Percentiles rank a stretch among this genome's conserved stretches.
Conservation (phyloP, 257 asterid species). For the Solanum peruvianum region DNA sequence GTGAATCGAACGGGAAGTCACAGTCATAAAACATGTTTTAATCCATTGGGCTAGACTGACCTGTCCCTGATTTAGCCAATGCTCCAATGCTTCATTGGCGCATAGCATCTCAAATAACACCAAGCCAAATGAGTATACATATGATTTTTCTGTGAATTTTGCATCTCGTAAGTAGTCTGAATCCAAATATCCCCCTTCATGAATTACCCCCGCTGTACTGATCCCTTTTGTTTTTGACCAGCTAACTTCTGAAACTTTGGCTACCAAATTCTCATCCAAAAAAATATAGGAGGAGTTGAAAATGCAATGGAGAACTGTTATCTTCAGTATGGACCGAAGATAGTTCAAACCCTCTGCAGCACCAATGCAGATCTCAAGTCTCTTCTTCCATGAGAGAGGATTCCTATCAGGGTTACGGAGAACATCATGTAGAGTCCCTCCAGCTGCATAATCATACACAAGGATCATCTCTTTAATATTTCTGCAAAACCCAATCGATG, state of each 20-base stretch:
- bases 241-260: conserved; percentile 47
- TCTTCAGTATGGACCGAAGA: conserved; percentile 32
- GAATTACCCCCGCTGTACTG: conserved; percentile 2
- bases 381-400: conserved; percentile 54
- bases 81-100: conserved; percentile 30
- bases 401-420: conserved; percentile 37
- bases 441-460: conserved; percentile 33
- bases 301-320: conserved; percentile 37
- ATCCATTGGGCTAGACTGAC: conserved; percentile 52
- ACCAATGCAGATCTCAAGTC: conserved; percentile 60
- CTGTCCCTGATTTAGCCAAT: conserved; percentile 49
- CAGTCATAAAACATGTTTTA: conserved; percentile 31
- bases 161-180: conserved; percentile 46
- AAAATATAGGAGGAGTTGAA: conserved; percentile 48
- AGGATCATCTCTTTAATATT: conserved; percentile 35
- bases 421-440: conserved; percentile 49
- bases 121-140: conserved; percentile 44
- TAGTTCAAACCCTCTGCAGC: conserved; percentile 37
- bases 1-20: conserved; percentile 29
- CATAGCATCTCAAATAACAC: conserved; percentile 43
- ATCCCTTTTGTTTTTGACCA: conserved; percentile 20
- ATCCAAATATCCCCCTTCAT: conserved; percentile 26
- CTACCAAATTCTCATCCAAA: conserved; percentile 42
- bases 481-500: conserved; percentile 42
- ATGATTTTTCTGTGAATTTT: conserved; percentile 31